Base-by-base conservation (phyloP, 495 filamentous ascomycete species). In the Pseudevernia furfuracea region DNA sequence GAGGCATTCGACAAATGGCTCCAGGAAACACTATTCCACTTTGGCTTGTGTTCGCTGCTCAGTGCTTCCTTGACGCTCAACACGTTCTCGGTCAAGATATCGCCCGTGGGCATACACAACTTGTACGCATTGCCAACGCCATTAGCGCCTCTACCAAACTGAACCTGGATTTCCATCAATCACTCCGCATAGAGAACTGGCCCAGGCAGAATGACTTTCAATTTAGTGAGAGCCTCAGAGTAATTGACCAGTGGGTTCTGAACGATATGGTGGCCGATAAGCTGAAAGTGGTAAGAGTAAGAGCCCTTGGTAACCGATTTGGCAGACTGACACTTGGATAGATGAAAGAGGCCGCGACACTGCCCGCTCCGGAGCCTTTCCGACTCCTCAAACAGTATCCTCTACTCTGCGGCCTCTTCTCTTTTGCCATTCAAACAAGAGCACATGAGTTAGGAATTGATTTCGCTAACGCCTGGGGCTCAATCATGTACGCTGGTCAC, bases 41-140 rank as follows among this genome's bases (percentile, higher is more conserved):
- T 3, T 72, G 69, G 55, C 64, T 72, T 4, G 70, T 78, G 2
- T 78, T 79, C 57, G 73, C 77, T 32, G 70, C 70, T 4, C 77
- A 79, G 25, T 53, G 73, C n/a, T 79, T 73, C 48, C 70, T 79
- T 7, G 76, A 79, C 44, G 74, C 73, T n/a, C 72, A 74, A 53
- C 73, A 78, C 55, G 62, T 52, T 1, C 66, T 79, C 3, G 56
- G 71, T 12, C 64, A 39, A 3, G 43, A 67, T 9, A 64, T 69
- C 11, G 37, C 44, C 1, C 48, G 55, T 39, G 59, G 62, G 8
- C 72, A 68, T 43, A 15, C 60, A 3, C 65, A 67, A 15, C 59
- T 75, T 25, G n/a, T 61, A 10, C 36, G 52, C 21, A 60, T 68
- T n/a, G 65, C 63, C 25, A 60, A 39, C 4, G 43, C 64, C 4